phyloP scores from a whole-genome alignment of 768 basidiomycete species.

The Mycena latifolia region DNA sequence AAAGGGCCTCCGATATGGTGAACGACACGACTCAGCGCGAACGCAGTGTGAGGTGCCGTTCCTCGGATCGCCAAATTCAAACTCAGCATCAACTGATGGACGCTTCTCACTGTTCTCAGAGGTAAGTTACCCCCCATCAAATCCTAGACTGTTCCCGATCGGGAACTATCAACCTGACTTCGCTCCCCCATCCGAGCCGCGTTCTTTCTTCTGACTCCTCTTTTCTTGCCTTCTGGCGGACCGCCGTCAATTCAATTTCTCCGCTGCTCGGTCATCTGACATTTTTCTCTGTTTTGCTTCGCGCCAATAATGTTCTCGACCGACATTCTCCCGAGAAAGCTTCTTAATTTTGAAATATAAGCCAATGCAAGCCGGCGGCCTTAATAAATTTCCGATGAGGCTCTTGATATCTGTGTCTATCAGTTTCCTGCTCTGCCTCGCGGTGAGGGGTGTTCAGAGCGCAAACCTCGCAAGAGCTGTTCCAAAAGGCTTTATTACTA shows the following conservation, averaged over 20 bases:
- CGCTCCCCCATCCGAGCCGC: too few species aligned
- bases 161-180: too few species aligned
- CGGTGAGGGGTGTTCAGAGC: neutral
- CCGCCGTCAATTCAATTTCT: neutral
- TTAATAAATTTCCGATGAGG: slow-evolving; percentile 17
- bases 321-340: slow-evolving; percentile 45
- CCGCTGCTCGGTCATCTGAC: slow-evolving; percentile 18
- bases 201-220: too few species aligned
- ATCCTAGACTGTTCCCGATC: too few species aligned
- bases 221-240: too few species aligned
- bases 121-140: too few species aligned
- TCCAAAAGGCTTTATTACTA: slow-evolving; percentile 59
- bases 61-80: too few species aligned
- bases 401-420: slow-evolving; percentile 9
- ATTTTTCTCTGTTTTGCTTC: neutral
- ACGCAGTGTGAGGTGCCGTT: too few species aligned
- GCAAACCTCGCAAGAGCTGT: slow-evolving; percentile 22
- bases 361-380: neutral
- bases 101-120: too few species aligned
- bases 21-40: too few species aligned
- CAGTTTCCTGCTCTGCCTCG: slow-evolving; percentile 2
- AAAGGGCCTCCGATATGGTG: too few species aligned
- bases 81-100: too few species aligned
- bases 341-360: slow-evolving; percentile 33
- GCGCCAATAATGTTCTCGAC: neutral